Base-by-base conservation (phyloP, 192 early-diverging fungal genomes). In the Coemansia sp. region DNA sequence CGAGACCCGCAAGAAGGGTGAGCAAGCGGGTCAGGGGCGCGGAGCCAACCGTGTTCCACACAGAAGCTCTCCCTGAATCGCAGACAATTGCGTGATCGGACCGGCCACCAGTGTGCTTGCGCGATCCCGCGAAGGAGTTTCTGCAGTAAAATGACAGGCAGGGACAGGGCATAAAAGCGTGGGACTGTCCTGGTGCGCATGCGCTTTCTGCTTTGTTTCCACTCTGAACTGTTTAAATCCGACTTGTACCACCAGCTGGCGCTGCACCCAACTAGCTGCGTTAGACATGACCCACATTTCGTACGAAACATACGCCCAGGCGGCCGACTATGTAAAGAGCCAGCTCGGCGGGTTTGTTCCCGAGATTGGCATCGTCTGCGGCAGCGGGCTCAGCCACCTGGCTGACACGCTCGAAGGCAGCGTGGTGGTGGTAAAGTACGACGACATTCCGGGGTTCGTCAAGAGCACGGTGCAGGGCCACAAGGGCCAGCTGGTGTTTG, bases 381-480 rank as follows among this genome's bases (percentile, higher is more conserved):
- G 94, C 30, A 85, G 84, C 45, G 94, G 94, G 14, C 81, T 97
- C 23, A 86, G 90, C 60, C 85, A 86, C 30, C 79, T 97, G 23
- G 91, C 85, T 15, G 83, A 88, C 34, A 84, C 83, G 35, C 80
- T 93, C 25, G 78, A 84, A 38, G 55, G 71, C 63, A 47, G 74
- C 70, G 70, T 70, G 21, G 66, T 85, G 15, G 79, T 81, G 46
- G 79, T 94, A 39, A 34, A 77, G 25, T 93, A 91, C 79, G 70
- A 82, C 44, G 84, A 87, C 39, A 94, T 97, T 61, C 92, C 94
- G 12, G 85, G 89, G 26, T 97, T 97, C 71, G 83, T 86, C 31
- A 60, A 55, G 43, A 87, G 85, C 76, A 92, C 88, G 31, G 60
- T 66, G 7, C 68, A 70, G 17, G 75, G 81, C 25, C 81, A 82